Base-by-base conservation (phyloP, 192 early-diverging fungal genomes). In the Allomyces macrogynus region DNA sequence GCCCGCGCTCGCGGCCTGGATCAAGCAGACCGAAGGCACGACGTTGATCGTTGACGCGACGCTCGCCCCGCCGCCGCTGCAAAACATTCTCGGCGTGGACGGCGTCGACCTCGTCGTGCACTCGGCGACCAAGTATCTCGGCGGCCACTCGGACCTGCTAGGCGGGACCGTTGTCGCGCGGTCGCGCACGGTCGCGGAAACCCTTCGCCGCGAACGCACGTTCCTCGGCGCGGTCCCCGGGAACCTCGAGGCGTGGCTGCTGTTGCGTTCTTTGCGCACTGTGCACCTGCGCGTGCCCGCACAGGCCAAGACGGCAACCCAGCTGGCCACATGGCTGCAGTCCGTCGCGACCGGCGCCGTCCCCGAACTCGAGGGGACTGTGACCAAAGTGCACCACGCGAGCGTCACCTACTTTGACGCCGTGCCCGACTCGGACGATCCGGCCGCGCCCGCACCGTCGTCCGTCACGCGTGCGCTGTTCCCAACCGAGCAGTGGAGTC, bases 41-140 rank as follows among this genome's bases (percentile, higher is more conserved):
- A 66, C 69, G 0, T 64, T 87, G 5, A 73, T 82, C 2, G 79
- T 85, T 0, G 86, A 88, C 62, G 57, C 84, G 2, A 88, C 86
- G 23, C 74, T 87, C 72, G 81, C 84, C 22, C 86, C 86, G 4
- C 85, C 86, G 3, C 85, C 85, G 4, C 71, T 88, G 16, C 78
- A 78, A 71, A 77, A 77, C 63, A n/a, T 61, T 67, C 24, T 23
- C 26, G 25, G 12, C 5, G 10, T n/a, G 65, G 14, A 5, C 68
- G 86, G 86, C 20, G 86, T 79, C 32, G 81, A 87, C 63, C 67
- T 86, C 27, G 81, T 84, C n/a, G 74, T 88, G 74, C 86, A 89
- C 68, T 79, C 78, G 22, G 69, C 79, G 18, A 86, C 87, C 44
- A 89, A 89, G 76, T 89, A 80, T 68, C 70, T 88, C 24, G 81